Conservation (phyloP, 2,329 filamentous ascomycete genomes). For the Microsporum ferrugineum region DNA sequence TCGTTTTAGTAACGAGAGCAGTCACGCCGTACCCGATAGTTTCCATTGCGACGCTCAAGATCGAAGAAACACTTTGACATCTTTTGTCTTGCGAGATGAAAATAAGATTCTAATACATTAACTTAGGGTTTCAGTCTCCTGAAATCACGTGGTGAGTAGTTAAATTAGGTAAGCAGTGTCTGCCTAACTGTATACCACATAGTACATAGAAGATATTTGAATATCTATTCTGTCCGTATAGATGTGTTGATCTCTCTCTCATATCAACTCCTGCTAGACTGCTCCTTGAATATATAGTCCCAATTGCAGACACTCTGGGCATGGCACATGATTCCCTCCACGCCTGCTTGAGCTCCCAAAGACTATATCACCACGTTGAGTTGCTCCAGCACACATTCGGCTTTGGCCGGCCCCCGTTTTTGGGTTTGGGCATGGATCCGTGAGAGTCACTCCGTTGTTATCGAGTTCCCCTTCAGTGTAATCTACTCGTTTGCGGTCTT, state of each 20-base stretch:
- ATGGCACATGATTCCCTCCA: background rate
- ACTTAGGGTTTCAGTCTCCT: too few species aligned
- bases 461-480: background rate
- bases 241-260: too few species aligned
- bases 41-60: background rate
- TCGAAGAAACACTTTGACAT: background rate
- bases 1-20: background rate
- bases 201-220: too few species aligned
- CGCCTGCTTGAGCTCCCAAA: background rate
- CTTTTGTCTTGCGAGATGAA: too few species aligned
- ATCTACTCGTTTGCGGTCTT: background rate
- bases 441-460: background rate
- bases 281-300: background rate
- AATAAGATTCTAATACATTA: too few species aligned
- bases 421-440: background rate
- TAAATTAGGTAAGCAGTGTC: too few species aligned
- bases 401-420: background rate
- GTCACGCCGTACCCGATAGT: background rate
- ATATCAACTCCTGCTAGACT: background rate
- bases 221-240: too few species aligned
- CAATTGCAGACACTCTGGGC: background rate
- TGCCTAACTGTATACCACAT: too few species aligned
- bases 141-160: too few species aligned
- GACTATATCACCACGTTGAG: background rate
- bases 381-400: background rate